phyloP scores from a whole-genome alignment of 2,329 filamentous ascomycete species.

The Ascochyta viciae-villosae region DNA sequence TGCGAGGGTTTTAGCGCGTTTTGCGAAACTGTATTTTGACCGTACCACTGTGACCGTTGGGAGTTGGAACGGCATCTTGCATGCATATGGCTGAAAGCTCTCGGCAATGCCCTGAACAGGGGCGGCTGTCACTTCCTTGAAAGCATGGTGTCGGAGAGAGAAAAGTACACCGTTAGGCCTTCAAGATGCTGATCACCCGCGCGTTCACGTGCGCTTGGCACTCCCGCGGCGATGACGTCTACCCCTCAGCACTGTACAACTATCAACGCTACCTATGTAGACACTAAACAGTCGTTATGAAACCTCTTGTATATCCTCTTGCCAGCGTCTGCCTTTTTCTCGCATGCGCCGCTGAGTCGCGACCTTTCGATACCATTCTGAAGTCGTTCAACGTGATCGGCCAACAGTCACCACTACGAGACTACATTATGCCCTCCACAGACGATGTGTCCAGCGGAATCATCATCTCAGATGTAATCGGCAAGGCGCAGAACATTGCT shows the following conservation, averaged over 20 bases:
- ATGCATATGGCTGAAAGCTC: neutral
- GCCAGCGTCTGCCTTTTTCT: slow-evolving; percentile 41
- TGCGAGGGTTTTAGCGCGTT: slow-evolving; percentile 33
- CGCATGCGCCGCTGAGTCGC: slow-evolving; percentile 41
- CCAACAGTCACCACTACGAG: slow-evolving; percentile 39
- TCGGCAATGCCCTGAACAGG: slow-evolving; percentile 22
- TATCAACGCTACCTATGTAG: slow-evolving; percentile 18
- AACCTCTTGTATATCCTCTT: slow-evolving; percentile 35
- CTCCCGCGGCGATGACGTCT: slow-evolving; percentile 45
- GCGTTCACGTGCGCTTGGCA: slow-evolving; percentile 44
- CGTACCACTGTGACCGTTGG: slow-evolving; percentile 45
- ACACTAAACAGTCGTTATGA: slow-evolving; percentile 33
- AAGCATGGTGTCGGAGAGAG: slow-evolving; percentile 22
- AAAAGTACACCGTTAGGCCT: neutral
- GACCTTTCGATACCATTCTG: slow-evolving; percentile 40
- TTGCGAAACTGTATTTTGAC: neutral
- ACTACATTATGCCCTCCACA: slow-evolving; percentile 39
- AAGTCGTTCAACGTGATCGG: slow-evolving; percentile 37
- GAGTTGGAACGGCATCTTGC: slow-evolving; percentile 33
- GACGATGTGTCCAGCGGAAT: slow-evolving; percentile 54
- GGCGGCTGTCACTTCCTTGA: slow-evolving; percentile 22
- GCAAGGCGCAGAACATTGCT: slow-evolving; percentile 77
- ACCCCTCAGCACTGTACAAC: slow-evolving; percentile 24
- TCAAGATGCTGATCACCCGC: slow-evolving; percentile 32
- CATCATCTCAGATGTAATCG: slow-evolving; percentile 84